Evolutionary conservation across 208 protist species (phyloP), one percentile per base, ranked within the genome.

Genomic region (Acanthamoeba triangularis): DNA sequence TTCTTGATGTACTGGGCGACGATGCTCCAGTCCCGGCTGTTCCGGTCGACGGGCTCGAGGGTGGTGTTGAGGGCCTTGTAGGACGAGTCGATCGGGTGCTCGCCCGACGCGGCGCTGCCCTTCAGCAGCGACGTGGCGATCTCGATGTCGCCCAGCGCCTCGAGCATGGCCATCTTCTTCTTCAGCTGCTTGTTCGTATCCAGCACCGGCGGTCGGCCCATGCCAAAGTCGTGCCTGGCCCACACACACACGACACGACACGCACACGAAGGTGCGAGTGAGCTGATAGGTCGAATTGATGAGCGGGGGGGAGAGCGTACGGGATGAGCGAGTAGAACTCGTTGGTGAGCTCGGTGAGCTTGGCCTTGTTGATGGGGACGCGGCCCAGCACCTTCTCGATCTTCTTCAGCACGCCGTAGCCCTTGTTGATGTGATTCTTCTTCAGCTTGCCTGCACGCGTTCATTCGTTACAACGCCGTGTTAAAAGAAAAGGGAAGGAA

Each of bases 321-420:
- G 96, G 96, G 35, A 97, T 96, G 44, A 90, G 91, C 4, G 96
- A 96, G 65, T 97, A 97, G 61, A 97, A 97, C 18, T 96, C 30
- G 41, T 90, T 78, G 28, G 95, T 90, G 25, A 97, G 91, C 49
- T 96, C 91, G 28, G 61, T 67, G 61, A 95, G 11, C 63, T 65
- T 65, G 47, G 56, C 33, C 37, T 87, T 76, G 61, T 87, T 52
- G 44, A 74, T 25, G 35, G 91, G 80, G 25, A 5, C 25, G n/a
- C 54, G 20, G 25, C 47, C 28, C 13, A 92, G 37, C 67, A 74
- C 61, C 33, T 96, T 95, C 44, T 95, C 91, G 37, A 96, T 92
- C 37, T 95, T 67, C 80, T 94, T 95, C 30, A 96, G 78, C 61
- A 95, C 88, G 33, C 10, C 47, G 49, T 92, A 95, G n/a, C 93